Evolutionary conservation across 305 asterid genomes (phyloP), one percentile per base, ranked within the genome.

Genomic region (Rubia occidens): DNA sequence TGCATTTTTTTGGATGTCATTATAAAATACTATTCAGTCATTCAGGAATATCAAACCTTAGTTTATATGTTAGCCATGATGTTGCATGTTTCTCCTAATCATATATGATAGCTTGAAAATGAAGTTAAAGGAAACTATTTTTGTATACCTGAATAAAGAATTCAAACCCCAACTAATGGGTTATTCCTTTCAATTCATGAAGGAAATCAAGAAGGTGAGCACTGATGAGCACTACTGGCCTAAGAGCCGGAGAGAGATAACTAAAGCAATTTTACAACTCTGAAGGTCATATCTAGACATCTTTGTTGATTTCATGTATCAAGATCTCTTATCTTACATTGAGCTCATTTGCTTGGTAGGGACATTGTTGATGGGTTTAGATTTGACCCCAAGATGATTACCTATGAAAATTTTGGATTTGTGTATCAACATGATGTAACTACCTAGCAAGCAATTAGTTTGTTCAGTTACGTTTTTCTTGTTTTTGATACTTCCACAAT

Each of bases 171-270:
- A 37, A 5, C 40, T 37, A 5, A 37, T 37, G 62, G 32, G 70
- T 60, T 26, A 58, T 59, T 39, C 72, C 79, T 74, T 77, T 66
- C 8, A 21, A 60, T 67, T 15, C 37, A 66, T 29, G 7, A 82
- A 90, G 98, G 98, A 90, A 85, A 94, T 94, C 65, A 96, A 94
- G 78, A 95, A 90, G 80, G 96, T 76, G 18, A 95, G 90, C 79
- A 90, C 98, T 0, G 98, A 94, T 56, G 92, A 90, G 70, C 98
- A 90, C 77, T 90, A 88, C 82, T 88, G 77, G 72, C 96, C 98
- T 65, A 94, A 94, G 85, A 77, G 89, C 97, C 98, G 81, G 29
- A 91, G 90, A 71, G 82, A 78, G 61, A 90, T 94, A 78, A 82
- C 64, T 11, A 88, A 86, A 62, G 85, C 87, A 69, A 82, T 79